Conservation (phyloP, 2,329 filamentous ascomycete species). For the Diaporthe citriasiana region DNA sequence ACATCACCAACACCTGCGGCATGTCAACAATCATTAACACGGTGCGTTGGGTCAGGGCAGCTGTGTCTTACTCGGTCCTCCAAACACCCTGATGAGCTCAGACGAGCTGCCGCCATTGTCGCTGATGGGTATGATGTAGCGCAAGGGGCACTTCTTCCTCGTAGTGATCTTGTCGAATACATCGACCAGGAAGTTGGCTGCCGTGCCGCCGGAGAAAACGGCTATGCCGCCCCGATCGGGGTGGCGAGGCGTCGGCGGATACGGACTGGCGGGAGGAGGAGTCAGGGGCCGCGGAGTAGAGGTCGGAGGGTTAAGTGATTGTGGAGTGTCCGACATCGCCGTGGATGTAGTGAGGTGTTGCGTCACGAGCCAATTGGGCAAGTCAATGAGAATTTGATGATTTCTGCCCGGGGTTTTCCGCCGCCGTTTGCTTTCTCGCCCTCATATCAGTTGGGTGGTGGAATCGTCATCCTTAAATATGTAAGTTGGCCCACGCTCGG, state of each 20-base stretch:
- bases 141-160: constrained; percentile 76
- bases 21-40: constrained; percentile 30
- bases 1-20: constrained; percentile 74
- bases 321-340: constrained; percentile 23
- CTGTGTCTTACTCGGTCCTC: constrained; percentile 79
- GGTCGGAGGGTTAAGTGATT: constrained; percentile 1
- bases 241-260: constrained; percentile 34
- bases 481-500: background rate
- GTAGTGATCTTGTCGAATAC: constrained; percentile 80
- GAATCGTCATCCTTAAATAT: constrained; percentile 18
- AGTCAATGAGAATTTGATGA: background rate
- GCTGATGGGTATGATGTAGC: constrained; percentile 93
- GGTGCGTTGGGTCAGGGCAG: background rate
- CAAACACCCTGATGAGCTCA: constrained; percentile 94
- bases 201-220: constrained; percentile 92
- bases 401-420: background rate
- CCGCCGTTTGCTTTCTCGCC: background rate
- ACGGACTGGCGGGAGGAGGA: constrained; percentile 24
- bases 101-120: constrained; percentile 97
- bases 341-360: background rate
- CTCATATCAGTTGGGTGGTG: background rate
- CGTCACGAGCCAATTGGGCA: background rate
- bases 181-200: constrained; percentile 94
- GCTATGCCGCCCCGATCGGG: constrained; percentile 71
- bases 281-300: constrained; percentile 30